phyloP scores from a whole-genome alignment of 148 eudicot species.

The Rhododendron simsii region DNA sequence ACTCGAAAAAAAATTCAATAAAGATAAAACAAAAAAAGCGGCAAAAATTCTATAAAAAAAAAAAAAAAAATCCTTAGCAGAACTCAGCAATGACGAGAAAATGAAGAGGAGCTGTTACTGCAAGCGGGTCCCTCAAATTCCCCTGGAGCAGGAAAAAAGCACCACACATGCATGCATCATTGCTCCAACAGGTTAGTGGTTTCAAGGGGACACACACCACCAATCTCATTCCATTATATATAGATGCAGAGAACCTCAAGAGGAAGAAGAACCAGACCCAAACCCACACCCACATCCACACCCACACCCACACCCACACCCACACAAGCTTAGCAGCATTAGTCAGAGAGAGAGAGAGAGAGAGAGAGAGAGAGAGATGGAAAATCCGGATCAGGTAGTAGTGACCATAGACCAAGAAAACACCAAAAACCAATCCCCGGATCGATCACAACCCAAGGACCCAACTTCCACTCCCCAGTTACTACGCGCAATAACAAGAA shows the following conservation, averaged over 20 bases:
- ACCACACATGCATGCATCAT: neutral
- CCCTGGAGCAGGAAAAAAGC: neutral
- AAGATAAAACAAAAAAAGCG: too few relatives aligned
- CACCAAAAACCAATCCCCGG: constrained; percentile 1
- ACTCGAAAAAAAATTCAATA: too few relatives aligned
- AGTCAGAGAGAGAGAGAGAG: neutral
- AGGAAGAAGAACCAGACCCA: too few relatives aligned
- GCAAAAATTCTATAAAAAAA: too few relatives aligned
- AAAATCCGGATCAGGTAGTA: constrained; percentile 18
- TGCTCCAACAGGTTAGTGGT: neutral
- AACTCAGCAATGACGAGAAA: too few relatives aligned
- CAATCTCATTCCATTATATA: neutral
- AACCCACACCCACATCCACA: neutral
- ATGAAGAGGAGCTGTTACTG: neutral
- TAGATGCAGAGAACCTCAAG: neutral
- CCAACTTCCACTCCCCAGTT: neutral
- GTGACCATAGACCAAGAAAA: constrained; percentile 21
- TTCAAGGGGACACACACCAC: neutral
- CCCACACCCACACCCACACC: neutral
- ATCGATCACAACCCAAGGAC: neutral
- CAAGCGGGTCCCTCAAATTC: neutral
- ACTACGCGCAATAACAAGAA: neutral
- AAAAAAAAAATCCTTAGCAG: too few relatives aligned
- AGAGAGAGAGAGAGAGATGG: neutral
- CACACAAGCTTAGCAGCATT: neutral